phyloP scores from a whole-genome alignment of 306 rosid species.

The Ziziphus jujuba region DNA sequence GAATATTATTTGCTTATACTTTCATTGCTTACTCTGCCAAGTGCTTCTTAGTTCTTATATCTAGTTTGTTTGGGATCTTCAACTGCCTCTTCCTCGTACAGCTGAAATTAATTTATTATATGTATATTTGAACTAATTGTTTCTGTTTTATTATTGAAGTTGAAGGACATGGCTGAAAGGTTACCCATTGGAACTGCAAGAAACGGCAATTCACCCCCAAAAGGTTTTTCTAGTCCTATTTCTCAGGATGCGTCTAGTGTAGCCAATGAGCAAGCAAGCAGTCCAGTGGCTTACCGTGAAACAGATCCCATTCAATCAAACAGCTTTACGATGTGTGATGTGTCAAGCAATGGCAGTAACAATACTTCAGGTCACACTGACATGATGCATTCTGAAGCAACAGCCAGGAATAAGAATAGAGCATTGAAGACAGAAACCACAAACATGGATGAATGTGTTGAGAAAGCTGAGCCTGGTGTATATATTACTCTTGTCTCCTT shows the following conservation, averaged over 20 bases:
- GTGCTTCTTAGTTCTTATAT: too few relatives aligned
- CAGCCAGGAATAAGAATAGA: slow-evolving; percentile 63
- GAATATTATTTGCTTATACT: too few relatives aligned
- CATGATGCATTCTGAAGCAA: slow-evolving; percentile 46
- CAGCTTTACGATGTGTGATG: slow-evolving; percentile 46
- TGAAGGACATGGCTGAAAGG: slow-evolving; percentile 92
- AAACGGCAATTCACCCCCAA: slow-evolving; percentile 48
- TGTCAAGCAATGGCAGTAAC: slow-evolving; percentile 40
- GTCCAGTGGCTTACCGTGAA: slow-evolving; percentile 40
- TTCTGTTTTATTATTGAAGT: slow-evolving; percentile 29
- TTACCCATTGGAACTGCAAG: slow-evolving; percentile 69
- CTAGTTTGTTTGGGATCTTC: too few relatives aligned
- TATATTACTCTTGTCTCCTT: slow-evolving; percentile 79
- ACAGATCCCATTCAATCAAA: slow-evolving; percentile 53
- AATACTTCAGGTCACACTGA: slow-evolving; percentile 46
- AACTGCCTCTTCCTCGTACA: too few relatives aligned
- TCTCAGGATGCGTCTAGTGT: slow-evolving; percentile 40
- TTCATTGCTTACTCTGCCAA: too few relatives aligned
- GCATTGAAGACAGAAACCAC: slow-evolving; percentile 20
- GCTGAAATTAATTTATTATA: too few relatives aligned
- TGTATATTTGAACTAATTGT: neutral
- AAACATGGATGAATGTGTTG: slow-evolving; percentile 83
- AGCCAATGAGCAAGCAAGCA: slow-evolving; percentile 48
- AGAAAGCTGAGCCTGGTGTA: slow-evolving; percentile 94
- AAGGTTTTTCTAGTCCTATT: slow-evolving; percentile 45